Percentiles rank a stretch among this genome's conserved stretches.
These are phyloP conservation scores for Chromera velia DNA, from an alignment of 73 alveolate species.

Conservation along the genomic window DNA sequence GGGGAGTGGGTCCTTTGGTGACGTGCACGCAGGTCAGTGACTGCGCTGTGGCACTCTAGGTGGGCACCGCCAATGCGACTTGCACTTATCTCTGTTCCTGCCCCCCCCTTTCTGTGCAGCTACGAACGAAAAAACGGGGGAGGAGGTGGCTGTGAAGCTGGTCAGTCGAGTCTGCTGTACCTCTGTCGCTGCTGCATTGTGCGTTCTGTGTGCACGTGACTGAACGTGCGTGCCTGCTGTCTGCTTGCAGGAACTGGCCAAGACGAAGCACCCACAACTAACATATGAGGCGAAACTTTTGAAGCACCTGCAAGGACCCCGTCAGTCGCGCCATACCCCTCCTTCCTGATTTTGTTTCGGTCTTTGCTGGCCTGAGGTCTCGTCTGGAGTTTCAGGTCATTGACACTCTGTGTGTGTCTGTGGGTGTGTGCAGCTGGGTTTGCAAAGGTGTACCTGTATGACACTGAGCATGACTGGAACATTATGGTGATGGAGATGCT, in stretches of 20 bases:
- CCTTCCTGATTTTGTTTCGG: not conserved
- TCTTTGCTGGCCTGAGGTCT: too few species aligned
- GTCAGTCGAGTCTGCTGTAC: not conserved
- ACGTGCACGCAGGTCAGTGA: constrained; percentile 47
- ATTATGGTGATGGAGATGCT: constrained; percentile 72
- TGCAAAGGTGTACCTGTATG: constrained; percentile 47
- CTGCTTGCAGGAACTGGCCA: not conserved
- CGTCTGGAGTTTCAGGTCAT: too few species aligned
- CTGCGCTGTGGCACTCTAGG: not conserved
- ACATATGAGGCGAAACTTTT: constrained; percentile 46
- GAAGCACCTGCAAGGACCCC: constrained; percentile 49
- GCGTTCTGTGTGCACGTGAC: not conserved
- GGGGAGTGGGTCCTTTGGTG: constrained; percentile 74
- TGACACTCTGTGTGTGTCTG: not conserved
- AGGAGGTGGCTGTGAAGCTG: constrained; percentile 40
- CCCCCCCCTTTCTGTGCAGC: not conserved
- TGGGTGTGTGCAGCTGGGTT: constrained; percentile 39
- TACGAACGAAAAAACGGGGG: constrained; percentile 22
- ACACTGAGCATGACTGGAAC: constrained; percentile 62
- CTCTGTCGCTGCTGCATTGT: not conserved
- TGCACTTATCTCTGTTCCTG: not conserved
- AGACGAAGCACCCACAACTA: constrained; percentile 47
- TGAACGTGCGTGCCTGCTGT: too few species aligned
- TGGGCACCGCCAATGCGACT: too few species aligned
- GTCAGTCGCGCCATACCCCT: not conserved